Evolutionary conservation across 208 protist genomes (phyloP), one percentile per base, ranked within the genome.

Genomic region (Borovskyia barvae): DNA sequence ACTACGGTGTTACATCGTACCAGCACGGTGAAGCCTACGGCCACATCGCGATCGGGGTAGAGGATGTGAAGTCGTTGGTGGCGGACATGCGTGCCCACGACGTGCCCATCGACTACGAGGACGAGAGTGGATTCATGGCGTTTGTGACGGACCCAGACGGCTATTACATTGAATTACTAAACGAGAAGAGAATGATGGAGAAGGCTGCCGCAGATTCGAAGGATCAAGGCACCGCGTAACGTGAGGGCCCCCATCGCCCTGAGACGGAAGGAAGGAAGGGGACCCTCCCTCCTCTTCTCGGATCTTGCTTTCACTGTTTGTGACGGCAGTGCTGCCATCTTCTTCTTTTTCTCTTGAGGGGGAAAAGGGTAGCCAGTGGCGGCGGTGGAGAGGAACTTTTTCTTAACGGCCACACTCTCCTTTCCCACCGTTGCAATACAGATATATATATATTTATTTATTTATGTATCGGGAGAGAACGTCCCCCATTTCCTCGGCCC

Each of bases 131-230:
- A 32, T 90, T 92, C 58, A 95, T 95, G 81, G 82, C 80, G 0
- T 95, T 92, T 49, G 76, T 95, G 9, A 66, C 85, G 17, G 89
- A 92, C 58, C 89, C 89, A 14, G 85, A 95, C 50, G 82, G 80
- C 43, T 93, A 95, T 66, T 80, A 87, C 54, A 77, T 95, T 60
- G 89, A 95, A 67, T 56, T 93, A 6, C 72, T 95, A 32, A 73
- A 95, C 66, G 75, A 82, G 29, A 78, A 89, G 43, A 75, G 51
- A 63, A 91, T 92, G 85, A 72, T 90, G 30, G 48, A 71, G 11
- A 82, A 81, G 47, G 61, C 87, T 2, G 49, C 70, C 56, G 15
- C 29, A 19, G 70, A 80, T 37, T 90, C 90, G 82, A 83, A 80
- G 65, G 82, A 90, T 39, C 87, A 93, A 57, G 81, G 79, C 5